phyloP scores from a whole-genome alignment of 257 asterid genomes.

The Jasminum sambac region DNA sequence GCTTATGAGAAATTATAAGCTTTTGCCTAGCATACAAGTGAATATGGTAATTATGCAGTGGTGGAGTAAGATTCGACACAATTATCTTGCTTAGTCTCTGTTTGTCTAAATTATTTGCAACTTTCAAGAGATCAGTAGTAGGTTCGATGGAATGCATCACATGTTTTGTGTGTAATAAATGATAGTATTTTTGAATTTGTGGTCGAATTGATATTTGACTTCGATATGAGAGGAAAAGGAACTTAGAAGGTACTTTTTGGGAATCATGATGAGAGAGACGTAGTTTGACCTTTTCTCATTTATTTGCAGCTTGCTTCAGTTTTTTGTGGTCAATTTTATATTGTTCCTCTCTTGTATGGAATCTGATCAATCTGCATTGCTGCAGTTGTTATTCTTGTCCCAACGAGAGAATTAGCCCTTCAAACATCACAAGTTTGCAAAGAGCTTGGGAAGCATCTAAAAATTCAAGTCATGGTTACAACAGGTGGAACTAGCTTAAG shows the following conservation, averaged over 20 bases:
- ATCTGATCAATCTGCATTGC: constrained; percentile 17
- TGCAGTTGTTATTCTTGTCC: constrained; percentile 83
- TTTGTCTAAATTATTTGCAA: background rate
- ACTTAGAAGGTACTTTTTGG: too few relatives aligned
- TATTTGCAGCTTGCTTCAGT: constrained; percentile 14
- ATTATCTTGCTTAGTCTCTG: constrained; percentile 5
- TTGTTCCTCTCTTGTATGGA: constrained; percentile 5
- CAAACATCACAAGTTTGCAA: constrained; percentile 90
- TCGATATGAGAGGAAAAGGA: too few relatives aligned
- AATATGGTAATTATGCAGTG: background rate
- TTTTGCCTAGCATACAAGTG: background rate
- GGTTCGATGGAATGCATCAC: too few relatives aligned
- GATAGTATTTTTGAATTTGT: too few relatives aligned
- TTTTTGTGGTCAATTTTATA: constrained; percentile 6
- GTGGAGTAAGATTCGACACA: background rate
- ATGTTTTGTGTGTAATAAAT: too few relatives aligned
- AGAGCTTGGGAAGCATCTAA: constrained; percentile 81
- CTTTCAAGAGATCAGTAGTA: too few relatives aligned
- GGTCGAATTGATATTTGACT: too few relatives aligned
- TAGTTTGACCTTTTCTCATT: background rate
- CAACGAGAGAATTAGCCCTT: constrained; percentile 86
- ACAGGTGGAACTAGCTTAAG: constrained; percentile 92
- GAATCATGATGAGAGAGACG: too few relatives aligned
- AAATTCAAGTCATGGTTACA: constrained; percentile 79
- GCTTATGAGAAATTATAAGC: background rate